A percentile compares a stretch with the other conserved stretches of the same genome.
Conservation (phyloP, 1,284 basidiomycete species). For the Sanghuangporus baumii region DNA sequence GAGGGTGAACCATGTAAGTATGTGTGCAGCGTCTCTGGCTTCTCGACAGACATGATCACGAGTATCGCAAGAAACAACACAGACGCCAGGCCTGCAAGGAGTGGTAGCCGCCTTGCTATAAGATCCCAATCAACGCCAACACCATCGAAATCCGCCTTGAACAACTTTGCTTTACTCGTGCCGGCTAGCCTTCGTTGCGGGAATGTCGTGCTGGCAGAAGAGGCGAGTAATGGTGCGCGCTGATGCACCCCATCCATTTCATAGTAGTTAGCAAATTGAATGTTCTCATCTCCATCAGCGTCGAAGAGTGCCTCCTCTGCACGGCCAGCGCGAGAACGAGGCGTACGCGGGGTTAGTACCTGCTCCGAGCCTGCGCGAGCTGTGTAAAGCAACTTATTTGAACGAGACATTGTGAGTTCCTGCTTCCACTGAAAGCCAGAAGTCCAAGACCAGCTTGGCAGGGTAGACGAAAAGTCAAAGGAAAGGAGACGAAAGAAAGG, state of each 20-base stretch:
- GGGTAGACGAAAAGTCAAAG: not conserved
- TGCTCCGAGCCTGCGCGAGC: conserved; percentile 29
- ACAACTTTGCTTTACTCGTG: not conserved
- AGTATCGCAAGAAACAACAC: conserved; percentile 47
- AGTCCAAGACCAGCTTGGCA: conserved; percentile 6
- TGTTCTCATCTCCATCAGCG: conserved; percentile 38
- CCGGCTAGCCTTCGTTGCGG: conserved; percentile 16
- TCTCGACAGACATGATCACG: conserved; percentile 43
- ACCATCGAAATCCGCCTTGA: not conserved
- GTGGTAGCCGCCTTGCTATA: conserved; percentile 25
- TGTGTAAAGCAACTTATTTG: not conserved
- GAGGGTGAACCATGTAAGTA: not conserved
- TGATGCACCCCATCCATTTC: conserved; percentile 32
- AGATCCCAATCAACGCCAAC: not conserved
- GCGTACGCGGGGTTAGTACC: conserved; percentile 54
- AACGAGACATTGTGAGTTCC: not conserved
- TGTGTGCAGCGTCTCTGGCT: conserved; percentile 41
- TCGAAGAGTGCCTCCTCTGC: conserved; percentile 49
- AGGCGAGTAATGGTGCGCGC: conserved; percentile 43
- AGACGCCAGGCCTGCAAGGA: conserved; percentile 42
- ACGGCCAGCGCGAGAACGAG: conserved; percentile 53
- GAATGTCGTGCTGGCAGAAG: conserved; percentile 38
- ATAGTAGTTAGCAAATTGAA: conserved; percentile 21
- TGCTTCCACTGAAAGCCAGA: not conserved
- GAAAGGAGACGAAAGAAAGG: not conserved